Percentiles rank a stretch among this genome's conserved stretches.
These are phyloP conservation scores for Scheffersomyces stipitis DNA, from an alignment of 805 yeast species.

Conservation along the genomic window DNA sequence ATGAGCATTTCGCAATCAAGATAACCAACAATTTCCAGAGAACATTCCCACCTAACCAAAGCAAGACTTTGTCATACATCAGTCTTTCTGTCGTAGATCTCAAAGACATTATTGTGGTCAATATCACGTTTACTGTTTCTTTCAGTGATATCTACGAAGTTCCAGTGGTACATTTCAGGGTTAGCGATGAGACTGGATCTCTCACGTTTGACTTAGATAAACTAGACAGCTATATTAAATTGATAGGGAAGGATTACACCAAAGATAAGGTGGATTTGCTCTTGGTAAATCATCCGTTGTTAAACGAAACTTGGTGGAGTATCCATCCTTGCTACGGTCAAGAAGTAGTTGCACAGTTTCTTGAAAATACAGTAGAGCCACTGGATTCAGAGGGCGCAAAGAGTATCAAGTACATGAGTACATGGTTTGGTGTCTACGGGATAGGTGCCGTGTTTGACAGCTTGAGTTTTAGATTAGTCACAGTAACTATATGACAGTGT, in stretches of 20 bases:
- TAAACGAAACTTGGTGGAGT: constrained; percentile 16
- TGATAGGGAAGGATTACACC: not conserved
- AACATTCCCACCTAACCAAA: no score
- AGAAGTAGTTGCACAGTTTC: constrained; percentile 13
- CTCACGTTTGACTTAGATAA: not conserved
- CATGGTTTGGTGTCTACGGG: constrained; percentile 25
- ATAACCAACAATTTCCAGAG: no score
- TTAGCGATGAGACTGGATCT: constrained; percentile 4
- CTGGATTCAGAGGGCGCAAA: not conserved
- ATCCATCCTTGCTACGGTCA: constrained; percentile 34
- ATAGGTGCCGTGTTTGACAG: no score
- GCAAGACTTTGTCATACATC: no score
- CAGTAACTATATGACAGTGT: no score
- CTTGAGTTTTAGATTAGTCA: no score
- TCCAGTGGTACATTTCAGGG: constrained; percentile 30
- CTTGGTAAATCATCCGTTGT: constrained; percentile 9
- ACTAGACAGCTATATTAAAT: not conserved
- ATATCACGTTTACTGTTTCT: constrained; percentile 24
- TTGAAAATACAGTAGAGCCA: not conserved
- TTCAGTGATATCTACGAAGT: constrained; percentile 29
- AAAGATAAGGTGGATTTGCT: no score
- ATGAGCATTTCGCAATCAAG: not conserved
- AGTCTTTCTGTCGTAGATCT: no score
- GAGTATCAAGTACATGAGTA: constrained; percentile 13
- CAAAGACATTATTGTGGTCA: not conserved